phyloP scores from a whole-genome alignment of 371 early-diverging fungal species.

The Parasitella parasitica region DNA sequence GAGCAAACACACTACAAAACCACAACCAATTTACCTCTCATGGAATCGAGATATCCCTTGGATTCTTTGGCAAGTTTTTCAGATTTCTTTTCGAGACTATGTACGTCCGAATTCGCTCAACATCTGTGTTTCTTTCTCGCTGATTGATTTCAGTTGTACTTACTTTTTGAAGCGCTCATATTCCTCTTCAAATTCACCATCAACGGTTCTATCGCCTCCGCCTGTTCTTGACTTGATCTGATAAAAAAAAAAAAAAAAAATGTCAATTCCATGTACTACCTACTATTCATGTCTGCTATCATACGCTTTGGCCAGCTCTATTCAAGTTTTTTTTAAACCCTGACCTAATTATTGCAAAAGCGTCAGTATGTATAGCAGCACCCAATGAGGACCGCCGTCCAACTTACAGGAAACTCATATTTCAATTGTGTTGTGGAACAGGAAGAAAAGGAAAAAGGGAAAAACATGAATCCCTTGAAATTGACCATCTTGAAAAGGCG shows the following conservation, averaged over 20 bases:
- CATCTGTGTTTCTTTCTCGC: neutral
- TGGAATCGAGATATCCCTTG: constrained; percentile 89
- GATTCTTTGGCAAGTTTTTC: constrained; percentile 89
- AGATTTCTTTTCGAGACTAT: constrained; percentile 82
- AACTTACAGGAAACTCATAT: constrained; percentile 49
- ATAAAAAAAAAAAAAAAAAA: neutral
- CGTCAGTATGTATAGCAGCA: too few species aligned
- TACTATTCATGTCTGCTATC: neutral
- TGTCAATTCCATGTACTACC: neutral
- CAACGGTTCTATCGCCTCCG: constrained; percentile 75
- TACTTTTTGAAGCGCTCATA: constrained; percentile 79
- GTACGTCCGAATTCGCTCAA: constrained; percentile 27
- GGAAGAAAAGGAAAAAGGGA: neutral
- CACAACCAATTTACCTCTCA: constrained; percentile 57
- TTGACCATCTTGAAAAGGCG: neutral
- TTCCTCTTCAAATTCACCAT: constrained; percentile 87
- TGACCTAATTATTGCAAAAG: constrained; percentile 48
- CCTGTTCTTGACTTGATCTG: constrained; percentile 76
- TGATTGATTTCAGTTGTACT: constrained; percentile 1
- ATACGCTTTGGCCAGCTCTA: constrained; percentile 78
- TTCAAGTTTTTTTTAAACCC: constrained; percentile 86
- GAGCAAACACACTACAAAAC: too few species aligned
- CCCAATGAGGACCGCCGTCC: too few species aligned
- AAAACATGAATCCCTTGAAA: constrained; percentile 1
- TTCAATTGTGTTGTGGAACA: neutral